phyloP scores from a whole-genome alignment of 1,139 yeast genomes.

The Magnusiomyces paraingens region DNA sequence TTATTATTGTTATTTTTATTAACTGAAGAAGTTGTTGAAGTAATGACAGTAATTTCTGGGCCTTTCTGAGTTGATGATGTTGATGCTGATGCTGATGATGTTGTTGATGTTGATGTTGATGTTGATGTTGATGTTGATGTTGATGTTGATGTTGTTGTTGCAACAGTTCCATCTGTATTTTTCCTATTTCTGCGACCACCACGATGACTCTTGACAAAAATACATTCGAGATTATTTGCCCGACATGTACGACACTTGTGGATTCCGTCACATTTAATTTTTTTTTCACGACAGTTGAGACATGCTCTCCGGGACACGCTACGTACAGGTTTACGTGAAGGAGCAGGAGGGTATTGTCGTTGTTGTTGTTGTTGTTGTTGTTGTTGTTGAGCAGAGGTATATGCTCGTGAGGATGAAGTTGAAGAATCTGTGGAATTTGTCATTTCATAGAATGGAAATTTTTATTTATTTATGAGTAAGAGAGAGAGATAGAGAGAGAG shows the following conservation, averaged over 20 bases:
- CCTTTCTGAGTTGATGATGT: neutral
- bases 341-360: neutral
- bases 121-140: neutral
- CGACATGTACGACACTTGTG: slow-evolving; percentile 47
- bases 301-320: slow-evolving; percentile 57
- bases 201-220: slow-evolving; percentile 52
- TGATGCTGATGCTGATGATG: neutral
- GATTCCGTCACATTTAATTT: slow-evolving; percentile 55
- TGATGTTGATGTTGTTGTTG: neutral
- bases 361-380: too few species aligned
- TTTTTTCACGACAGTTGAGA: slow-evolving; percentile 55
- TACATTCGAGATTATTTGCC: slow-evolving; percentile 45
- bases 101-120: neutral
- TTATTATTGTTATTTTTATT: neutral
- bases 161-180: neutral
- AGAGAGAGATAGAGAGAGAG: neutral
- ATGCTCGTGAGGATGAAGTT: neutral
- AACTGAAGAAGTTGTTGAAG: neutral
- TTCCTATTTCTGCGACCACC: slow-evolving; percentile 46
- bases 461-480: too few species aligned
- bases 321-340: slow-evolving; percentile 26
- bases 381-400: too few species aligned
- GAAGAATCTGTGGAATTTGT: neutral
- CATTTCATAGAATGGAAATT: neutral
- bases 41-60: neutral